Evolutionary conservation across 768 basidiomycete species (phyloP).

Genomic region (Amanita thiersii): DNA sequence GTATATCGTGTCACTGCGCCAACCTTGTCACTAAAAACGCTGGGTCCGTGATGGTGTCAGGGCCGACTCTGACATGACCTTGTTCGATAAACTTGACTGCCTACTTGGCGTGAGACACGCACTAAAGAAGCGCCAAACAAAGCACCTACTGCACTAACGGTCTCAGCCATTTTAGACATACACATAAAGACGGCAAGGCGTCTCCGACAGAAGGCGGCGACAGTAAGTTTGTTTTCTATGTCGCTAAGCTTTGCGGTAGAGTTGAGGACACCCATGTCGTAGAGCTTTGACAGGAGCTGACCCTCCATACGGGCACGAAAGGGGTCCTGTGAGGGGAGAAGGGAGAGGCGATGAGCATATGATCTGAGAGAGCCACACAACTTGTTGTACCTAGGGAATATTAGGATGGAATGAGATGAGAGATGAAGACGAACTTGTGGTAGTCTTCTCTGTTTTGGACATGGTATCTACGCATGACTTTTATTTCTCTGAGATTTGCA

Average conservation of each 20-base stretch:
- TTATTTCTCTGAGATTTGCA: constrained; percentile 82
- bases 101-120: constrained; percentile 30
- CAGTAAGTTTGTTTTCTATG: constrained; percentile 93
- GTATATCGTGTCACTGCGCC: constrained; percentile 11
- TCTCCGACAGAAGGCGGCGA: constrained; percentile 88
- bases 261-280: constrained; percentile 93
- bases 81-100: constrained; percentile 97
- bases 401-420: not conserved
- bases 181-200: constrained; percentile 90
- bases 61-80: constrained; percentile 95
- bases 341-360: constrained; percentile 78
- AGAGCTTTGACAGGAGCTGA: constrained; percentile 87
- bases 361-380: constrained; percentile 82
- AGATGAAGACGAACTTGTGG: constrained; percentile 53
- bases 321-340: constrained; percentile 85
- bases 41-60: constrained; percentile 92
- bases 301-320: constrained; percentile 79
- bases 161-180: constrained; percentile 91
- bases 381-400: constrained; percentile 73
- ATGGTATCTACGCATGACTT: constrained; percentile 93
- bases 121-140: constrained; percentile 6
- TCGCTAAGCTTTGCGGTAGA: constrained; percentile 85
- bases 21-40: constrained; percentile 90
- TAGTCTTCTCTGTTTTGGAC: constrained; percentile 93
- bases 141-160: constrained; percentile 79